These are phyloP conservation scores for Penicillium odoratum DNA, from an alignment of 495 filamentous ascomycete species.

Conservation along the genomic window DNA sequence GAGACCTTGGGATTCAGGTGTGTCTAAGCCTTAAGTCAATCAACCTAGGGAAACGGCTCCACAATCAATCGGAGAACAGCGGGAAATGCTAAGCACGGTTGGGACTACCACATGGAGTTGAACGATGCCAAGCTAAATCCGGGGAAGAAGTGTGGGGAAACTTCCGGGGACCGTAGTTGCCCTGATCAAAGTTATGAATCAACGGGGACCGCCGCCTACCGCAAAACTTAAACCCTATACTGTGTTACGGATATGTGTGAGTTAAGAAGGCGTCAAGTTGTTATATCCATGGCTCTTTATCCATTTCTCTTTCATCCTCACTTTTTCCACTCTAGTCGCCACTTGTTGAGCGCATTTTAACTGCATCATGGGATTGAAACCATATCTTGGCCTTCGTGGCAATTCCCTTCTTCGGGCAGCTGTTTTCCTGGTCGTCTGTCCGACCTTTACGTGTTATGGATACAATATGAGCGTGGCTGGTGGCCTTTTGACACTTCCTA, in stretches of 20 bases:
- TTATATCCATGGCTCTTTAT: neutral
- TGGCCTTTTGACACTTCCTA: conserved; percentile 38
- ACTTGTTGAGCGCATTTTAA: conserved; percentile 11
- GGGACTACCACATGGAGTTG: neutral
- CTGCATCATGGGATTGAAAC: conserved; percentile 22
- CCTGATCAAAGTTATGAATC: neutral
- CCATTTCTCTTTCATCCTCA: neutral
- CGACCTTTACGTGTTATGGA: conserved; percentile 52
- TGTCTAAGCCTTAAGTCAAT: no score
- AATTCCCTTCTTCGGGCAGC: conserved; percentile 34
- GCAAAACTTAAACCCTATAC: conserved; percentile 1
- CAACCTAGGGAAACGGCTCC: neutral
- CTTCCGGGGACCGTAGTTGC: neutral
- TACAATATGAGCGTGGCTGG: conserved; percentile 53
- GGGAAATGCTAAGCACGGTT: neutral
- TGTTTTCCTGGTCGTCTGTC: conserved; percentile 41
- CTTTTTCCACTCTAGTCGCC: neutral
- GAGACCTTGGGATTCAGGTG: no score
- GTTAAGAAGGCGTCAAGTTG: no score
- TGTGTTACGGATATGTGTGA: neutral
- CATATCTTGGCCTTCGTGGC: conserved; percentile 39
- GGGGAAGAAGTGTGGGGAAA: neutral
- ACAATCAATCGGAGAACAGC: neutral
- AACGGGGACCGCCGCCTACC: conserved; percentile 19
- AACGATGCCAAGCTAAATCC: neutral